Evolutionary conservation across 192 early-diverging fungal genomes (phyloP), one percentile per base, ranked within the genome.

Genomic region (Coemansia aciculifera): DNA sequence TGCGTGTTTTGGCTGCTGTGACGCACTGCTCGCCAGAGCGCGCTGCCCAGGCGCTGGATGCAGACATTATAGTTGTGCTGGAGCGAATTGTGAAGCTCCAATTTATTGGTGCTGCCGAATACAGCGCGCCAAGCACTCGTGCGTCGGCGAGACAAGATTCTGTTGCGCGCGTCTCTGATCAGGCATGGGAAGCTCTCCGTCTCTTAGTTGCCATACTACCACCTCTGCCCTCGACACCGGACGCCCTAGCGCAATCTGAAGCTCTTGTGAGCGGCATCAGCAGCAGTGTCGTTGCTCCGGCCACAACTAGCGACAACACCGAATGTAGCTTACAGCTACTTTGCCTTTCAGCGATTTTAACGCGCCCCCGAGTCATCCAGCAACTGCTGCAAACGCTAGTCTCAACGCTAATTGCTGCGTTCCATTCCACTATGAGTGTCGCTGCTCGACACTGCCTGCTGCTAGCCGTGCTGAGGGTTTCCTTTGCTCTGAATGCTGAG

Each of bases 391-490:
- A 67, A 23, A 49, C 74, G n/a, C 57, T 92, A 19, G 70, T 94
- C 8, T 94, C 93, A 7, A 78, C 91, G 13, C 51, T 94, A 62
- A 79, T 92, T 34, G 87, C 91, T 48, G 85, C 94, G 1, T 93
- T 92, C 66, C 71, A 83, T 1, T 85, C 88, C 0, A 91, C 90
- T 0, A 88, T 91, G 11, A 88, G 92, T 49, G 57, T 84, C 5
- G 73, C 71, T 24, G 78, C 90, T 5, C 87, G 92, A 9, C 89
- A 93, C 69, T 79, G 87, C 19, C 76, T 89, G 2, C 81, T 90
- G 12, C 85, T 89, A 64, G 85, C 85, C 7, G 54, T 89, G 19
- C 79, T 90, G 9, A 90, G 87, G 66, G 29, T 85, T 10, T 66
- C 87, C 10, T 76, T 86, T 56, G 84, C 78, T 19, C 57, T 86